Base-by-base conservation (phyloP, 1,139 yeast genomes). In the Zhuliangozyma parablackwelliae region DNA sequence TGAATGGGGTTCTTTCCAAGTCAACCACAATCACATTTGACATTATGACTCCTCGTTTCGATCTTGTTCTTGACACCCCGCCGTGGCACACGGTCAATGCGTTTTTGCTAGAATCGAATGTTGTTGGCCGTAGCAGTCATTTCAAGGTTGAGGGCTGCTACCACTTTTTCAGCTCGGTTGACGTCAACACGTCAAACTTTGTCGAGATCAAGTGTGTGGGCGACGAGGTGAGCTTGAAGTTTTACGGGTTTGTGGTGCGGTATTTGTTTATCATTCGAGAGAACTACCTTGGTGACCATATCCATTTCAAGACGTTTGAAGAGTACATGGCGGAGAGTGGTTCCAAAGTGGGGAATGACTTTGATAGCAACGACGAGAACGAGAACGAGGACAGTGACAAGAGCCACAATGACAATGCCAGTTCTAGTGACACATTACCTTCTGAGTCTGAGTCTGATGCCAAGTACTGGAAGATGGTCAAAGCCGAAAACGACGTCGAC, bases 11-110 rank as follows among this genome's bases (percentile, higher is more conserved):
- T 27, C 72, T 78, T 29, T 68, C 79, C 16, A 75, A 78, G 35
- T 70, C 75, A 7, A 78, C 80, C 3, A 71, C 77, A 0, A 69
- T 87, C 12, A 63, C 70, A 6, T 87, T 74, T 48, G 57, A 60
- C 1, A 49, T 88, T 2, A 48, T 49, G 29, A 83, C 96, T 0
- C 79, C 88, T 0, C 61, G 61, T 36, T 78, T 88, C 47, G 75
- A 81, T 37, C 53, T 90, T 33, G 65, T 75, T 1, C 59, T 90
- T 6, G 84, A 81, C 42, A 78, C 94, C 0, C 97, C 97, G 0
- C 83, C 92, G 0, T 92, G 97, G 96, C 95, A 88, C 53, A 89
- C 97, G 0, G 65, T 80, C 12, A 75, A 80, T 45, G 82, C 85
- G 33, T 92, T 90, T 47, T 58, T 84, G 62, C 72, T 71, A 35